Conservation (phyloP, 352 stramenopile genomes). For the Globisporangium heterothallicum region DNA sequence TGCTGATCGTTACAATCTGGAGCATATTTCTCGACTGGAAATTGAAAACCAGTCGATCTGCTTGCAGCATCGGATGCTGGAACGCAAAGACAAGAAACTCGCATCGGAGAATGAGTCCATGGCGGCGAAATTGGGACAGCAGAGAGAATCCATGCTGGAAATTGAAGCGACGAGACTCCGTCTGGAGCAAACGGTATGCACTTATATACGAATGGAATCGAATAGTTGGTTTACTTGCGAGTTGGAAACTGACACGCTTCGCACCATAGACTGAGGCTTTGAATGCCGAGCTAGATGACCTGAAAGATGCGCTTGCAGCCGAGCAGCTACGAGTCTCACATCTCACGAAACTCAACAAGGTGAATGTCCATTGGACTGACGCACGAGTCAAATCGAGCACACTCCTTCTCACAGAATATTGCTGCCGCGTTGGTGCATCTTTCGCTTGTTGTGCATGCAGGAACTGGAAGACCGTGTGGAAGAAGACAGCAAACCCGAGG, state of each 20-base stretch:
- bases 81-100: constrained; percentile 20
- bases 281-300: constrained; percentile 26
- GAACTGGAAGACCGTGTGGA: constrained; percentile 23
- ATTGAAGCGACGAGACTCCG: constrained; percentile 9
- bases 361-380: too few relatives aligned
- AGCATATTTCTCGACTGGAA: constrained; percentile 32
- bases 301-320: constrained; percentile 24
- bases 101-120: constrained; percentile 17
- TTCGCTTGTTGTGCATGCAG: not conserved
- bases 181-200: constrained; percentile 21
- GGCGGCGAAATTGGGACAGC: constrained; percentile 10
- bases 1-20: constrained; percentile 26
- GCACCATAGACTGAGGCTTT: constrained; percentile 19
- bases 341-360: constrained; percentile 26
- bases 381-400: too few relatives aligned
- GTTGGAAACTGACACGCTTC: not conserved
- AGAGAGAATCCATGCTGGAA: constrained; percentile 10
- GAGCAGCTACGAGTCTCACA: constrained; percentile 31
- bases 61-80: constrained; percentile 21
- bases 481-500: not conserved
- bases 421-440: too few relatives aligned
- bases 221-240: not conserved
- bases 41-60: constrained; percentile 37
- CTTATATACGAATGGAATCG: not conserved
- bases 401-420: too few relatives aligned